Evolutionary conservation across 805 yeast species (phyloP).

Genomic region (Candida awuae): DNA sequence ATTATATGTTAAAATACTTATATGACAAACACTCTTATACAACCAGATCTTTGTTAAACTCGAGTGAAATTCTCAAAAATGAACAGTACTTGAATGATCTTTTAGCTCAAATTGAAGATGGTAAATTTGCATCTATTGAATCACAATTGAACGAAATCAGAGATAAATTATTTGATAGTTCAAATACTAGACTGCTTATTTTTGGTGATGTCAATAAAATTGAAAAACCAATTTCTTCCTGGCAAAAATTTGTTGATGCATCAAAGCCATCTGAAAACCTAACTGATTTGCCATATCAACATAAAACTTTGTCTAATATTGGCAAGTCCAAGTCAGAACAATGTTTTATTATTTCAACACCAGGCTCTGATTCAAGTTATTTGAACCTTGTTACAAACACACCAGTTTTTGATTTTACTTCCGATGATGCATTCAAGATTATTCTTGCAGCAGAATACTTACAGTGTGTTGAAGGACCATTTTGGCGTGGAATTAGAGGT

Average conservation of each 20-base stretch:
- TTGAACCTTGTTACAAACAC: conserved; percentile 52
- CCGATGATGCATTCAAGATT: conserved; percentile 60
- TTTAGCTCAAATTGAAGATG: conserved; percentile 44
- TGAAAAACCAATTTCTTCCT: conserved; percentile 47
- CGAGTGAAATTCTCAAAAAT: conserved; percentile 56
- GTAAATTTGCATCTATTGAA: conserved; percentile 41
- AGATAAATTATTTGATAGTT: conserved; percentile 41
- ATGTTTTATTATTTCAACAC: conserved; percentile 62
- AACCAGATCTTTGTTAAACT: conserved; percentile 53
- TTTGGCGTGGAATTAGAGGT: conserved; percentile 95
- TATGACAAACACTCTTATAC: conserved; percentile 38
- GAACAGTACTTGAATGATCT: conserved; percentile 49
- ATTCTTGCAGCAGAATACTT: conserved; percentile 68
- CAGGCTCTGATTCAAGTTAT: conserved; percentile 79
- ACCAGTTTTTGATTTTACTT: conserved; percentile 41
- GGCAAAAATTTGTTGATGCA: conserved; percentile 36
- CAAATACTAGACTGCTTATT: conserved; percentile 60
- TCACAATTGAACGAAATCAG: conserved; percentile 46
- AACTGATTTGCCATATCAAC: conserved; percentile 43
- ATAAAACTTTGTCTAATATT: conserved; percentile 42
- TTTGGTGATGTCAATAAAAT: conserved; percentile 58
- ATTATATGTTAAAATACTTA: conserved; percentile 57
- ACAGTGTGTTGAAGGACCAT: conserved; percentile 90
- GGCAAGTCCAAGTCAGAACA: conserved; percentile 46
- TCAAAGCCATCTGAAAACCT: conserved; percentile 1